Percentiles rank a stretch among this genome's conserved stretches.
Evolutionary conservation across 208 protist genomes (phyloP).

Genomic region (Acanthamoeba comandoni): DNA sequence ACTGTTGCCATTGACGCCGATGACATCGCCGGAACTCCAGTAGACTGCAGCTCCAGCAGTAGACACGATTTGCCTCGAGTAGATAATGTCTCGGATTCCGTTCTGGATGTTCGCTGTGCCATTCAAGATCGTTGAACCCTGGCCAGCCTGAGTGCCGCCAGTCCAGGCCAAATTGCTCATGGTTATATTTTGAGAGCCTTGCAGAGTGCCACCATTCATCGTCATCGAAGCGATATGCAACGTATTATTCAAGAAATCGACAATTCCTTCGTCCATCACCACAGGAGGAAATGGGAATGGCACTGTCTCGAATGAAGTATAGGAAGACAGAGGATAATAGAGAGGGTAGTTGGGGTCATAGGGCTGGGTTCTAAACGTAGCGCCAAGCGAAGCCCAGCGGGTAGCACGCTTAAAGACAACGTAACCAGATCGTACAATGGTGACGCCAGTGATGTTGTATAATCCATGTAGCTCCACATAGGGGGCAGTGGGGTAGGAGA

Average conservation of each 20-base stretch:
- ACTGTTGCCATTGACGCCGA: too few species aligned
- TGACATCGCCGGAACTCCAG: too few species aligned
- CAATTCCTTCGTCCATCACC: background rate
- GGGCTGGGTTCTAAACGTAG: background rate
- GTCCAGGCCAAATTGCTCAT: background rate
- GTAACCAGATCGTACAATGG: background rate
- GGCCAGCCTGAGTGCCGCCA: conserved; percentile 50
- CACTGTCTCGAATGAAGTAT: conserved; percentile 49
- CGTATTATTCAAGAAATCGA: conserved; percentile 65
- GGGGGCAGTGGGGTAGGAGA: background rate
- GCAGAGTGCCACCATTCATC: conserved; percentile 11
- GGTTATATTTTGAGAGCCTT: conserved; percentile 43
- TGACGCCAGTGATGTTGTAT: conserved; percentile 22
- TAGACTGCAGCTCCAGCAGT: too few species aligned
- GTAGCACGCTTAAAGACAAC: conserved; percentile 56
- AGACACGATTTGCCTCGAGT: too few species aligned
- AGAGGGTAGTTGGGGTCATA: too few species aligned
- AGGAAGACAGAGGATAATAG: background rate
- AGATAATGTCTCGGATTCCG: background rate
- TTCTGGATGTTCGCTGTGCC: background rate
- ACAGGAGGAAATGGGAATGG: background rate
- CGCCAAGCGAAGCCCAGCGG: conserved; percentile 12
- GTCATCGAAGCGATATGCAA: conserved; percentile 21
- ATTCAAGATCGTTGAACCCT: conserved; percentile 35
- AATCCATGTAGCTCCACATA: conserved; percentile 22